Evolutionary conservation across 495 filamentous ascomycete genomes (phyloP).

Genomic region (Aspergillus conjunctus): DNA sequence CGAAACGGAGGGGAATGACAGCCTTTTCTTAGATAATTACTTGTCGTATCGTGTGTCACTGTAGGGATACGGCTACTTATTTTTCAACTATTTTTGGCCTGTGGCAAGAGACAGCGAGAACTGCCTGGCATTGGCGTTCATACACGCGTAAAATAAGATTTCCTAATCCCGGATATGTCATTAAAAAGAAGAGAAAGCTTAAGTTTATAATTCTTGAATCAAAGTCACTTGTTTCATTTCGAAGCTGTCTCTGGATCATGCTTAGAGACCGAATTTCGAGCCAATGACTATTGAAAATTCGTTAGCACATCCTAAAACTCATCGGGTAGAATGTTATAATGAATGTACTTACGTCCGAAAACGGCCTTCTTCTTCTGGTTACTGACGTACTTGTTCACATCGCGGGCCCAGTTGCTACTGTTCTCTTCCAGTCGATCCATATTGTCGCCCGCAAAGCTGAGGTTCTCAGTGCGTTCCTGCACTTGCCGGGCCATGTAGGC

Average conservation of each 20-base stretch:
- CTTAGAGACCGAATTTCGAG: slow-evolving; percentile 47
- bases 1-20: too few relatives aligned
- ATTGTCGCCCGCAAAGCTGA: slow-evolving; percentile 78
- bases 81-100: too few relatives aligned
- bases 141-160: neutral
- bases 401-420: slow-evolving; percentile 78
- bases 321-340: neutral
- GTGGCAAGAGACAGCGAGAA: too few relatives aligned
- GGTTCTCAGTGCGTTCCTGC: slow-evolving; percentile 84
- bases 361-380: slow-evolving; percentile 84
- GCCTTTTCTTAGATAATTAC: too few relatives aligned
- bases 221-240: neutral
- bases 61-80: too few relatives aligned
- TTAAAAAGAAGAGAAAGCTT: neutral
- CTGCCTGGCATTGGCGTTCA: too few relatives aligned
- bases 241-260: neutral
- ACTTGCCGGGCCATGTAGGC: slow-evolving; percentile 78
- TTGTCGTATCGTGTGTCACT: neutral
- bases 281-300: slow-evolving; percentile 35
- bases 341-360: slow-evolving; percentile 57
- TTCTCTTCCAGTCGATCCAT: slow-evolving; percentile 80
- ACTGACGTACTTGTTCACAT: slow-evolving; percentile 81
- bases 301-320: slow-evolving; percentile 5
- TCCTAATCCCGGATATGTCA: neutral
- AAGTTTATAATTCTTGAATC: neutral